Conservation (phyloP, 306 rosid genomes). For the Ceratonia siliqua region DNA sequence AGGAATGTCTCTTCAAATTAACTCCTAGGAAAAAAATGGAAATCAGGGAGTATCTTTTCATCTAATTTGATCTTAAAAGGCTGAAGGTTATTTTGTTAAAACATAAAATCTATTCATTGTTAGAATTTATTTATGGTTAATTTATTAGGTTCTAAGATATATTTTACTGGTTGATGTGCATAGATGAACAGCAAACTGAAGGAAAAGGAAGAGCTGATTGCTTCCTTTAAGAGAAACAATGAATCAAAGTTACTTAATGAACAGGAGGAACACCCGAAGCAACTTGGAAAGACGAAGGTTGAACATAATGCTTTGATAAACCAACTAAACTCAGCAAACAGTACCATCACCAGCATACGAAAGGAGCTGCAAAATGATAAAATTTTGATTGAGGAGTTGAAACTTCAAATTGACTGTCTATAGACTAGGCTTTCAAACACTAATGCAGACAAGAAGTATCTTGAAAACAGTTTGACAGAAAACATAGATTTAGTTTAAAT, state of each 20-base stretch:
- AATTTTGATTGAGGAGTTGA: slow-evolving; percentile 54
- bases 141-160: slow-evolving; percentile 29
- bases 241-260: slow-evolving; percentile 64
- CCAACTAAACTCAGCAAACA: slow-evolving; percentile 61
- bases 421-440: slow-evolving; percentile 36
- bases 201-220: slow-evolving; percentile 69
- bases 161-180: slow-evolving; percentile 40
- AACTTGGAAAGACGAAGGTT: slow-evolving; percentile 66
- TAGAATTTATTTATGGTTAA: not conserved
- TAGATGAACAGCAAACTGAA: slow-evolving; percentile 70
- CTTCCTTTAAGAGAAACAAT: slow-evolving; percentile 58
- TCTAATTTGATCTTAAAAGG: slow-evolving; percentile 15
- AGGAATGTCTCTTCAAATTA: too few species aligned
- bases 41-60: too few species aligned
- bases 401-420: slow-evolving; percentile 53
- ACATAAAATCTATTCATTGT: not conserved
- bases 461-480: slow-evolving; percentile 45
- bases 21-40: too few species aligned
- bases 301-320: slow-evolving; percentile 56
- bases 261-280: slow-evolving; percentile 65
- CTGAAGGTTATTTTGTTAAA: not conserved
- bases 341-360: slow-evolving; percentile 52
- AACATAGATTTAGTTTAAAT: slow-evolving; percentile 28
- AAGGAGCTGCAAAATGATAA: slow-evolving; percentile 66
- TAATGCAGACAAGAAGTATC: slow-evolving; percentile 43